Conservation (phyloP, 1,139 yeast species). For the Suhomyces bribrorum region DNA sequence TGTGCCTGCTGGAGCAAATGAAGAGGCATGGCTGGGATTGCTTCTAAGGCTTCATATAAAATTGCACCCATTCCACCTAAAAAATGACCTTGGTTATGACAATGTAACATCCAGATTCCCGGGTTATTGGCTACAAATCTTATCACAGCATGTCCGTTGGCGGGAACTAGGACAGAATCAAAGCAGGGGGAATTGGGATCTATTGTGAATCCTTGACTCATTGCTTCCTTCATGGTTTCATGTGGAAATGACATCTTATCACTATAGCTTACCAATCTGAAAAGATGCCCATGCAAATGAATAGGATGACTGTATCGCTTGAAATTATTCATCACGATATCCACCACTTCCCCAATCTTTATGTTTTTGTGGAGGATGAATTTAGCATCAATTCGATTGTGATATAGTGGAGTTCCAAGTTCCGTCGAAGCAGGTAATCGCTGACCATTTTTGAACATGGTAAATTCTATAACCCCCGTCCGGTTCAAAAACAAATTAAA, state of each 20-base stretch:
- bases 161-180: constrained; percentile 29
- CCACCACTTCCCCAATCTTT: constrained; percentile 28
- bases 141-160: constrained; percentile 30
- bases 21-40: constrained; percentile 19
- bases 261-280: constrained; percentile 29
- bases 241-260: constrained; percentile 23
- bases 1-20: constrained; percentile 10
- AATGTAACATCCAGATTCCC: constrained; percentile 30
- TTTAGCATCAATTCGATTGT: constrained; percentile 3
- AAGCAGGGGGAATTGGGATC: constrained; percentile 25
- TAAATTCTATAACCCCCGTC: constrained; percentile 27
- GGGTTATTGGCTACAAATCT: constrained; percentile 23
- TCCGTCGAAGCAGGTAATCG: constrained; percentile 22
- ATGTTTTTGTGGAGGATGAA: constrained; percentile 22
- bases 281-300: constrained; percentile 39
- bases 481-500: constrained; percentile 25
- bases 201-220: constrained; percentile 18
- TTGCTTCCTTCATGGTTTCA: constrained; percentile 25
- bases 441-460: constrained; percentile 27
- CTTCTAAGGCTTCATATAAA: constrained; percentile 26
- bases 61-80: constrained; percentile 40
- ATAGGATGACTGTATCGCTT: constrained; percentile 32
- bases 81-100: constrained; percentile 40
- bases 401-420: constrained; percentile 16
- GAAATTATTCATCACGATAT: constrained; percentile 30